Evolutionary conservation across 2,329 filamentous ascomycete species (phyloP).

Genomic region (Pseudogymnoascus sp.): DNA sequence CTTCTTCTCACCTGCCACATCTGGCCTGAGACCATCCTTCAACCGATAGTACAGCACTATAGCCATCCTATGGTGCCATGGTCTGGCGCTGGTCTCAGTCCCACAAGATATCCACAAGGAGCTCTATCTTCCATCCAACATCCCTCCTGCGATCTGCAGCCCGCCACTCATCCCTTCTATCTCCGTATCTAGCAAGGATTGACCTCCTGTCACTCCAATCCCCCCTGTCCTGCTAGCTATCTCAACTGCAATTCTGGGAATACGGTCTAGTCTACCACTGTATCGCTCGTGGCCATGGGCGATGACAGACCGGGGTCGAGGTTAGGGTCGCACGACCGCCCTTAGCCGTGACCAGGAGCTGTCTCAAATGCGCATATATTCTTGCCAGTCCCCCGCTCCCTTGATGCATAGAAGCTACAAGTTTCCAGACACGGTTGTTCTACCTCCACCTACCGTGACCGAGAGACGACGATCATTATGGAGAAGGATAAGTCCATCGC

Average conservation of each 20-base stretch:
- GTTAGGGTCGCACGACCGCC: constrained; percentile 1
- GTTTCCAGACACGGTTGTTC: constrained; percentile 3
- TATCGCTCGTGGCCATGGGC: background rate
- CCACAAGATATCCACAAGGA: background rate
- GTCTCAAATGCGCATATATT: constrained; percentile 5
- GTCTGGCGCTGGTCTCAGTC: background rate
- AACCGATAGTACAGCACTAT: constrained; percentile 2
- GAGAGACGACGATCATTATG: constrained; percentile 5
- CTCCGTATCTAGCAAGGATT: background rate
- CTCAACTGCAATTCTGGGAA: background rate
- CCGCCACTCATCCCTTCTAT: background rate
- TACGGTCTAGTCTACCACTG: background rate
- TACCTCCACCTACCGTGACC: background rate
- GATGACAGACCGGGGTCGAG: background rate
- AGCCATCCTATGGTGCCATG: constrained; percentile 1
- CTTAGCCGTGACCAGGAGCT: background rate
- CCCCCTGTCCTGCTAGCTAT: constrained; percentile 3
- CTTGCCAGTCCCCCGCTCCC: background rate
- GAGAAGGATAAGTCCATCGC: constrained; percentile 1
- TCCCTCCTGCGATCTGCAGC: background rate
- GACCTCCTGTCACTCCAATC: background rate
- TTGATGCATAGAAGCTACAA: constrained; percentile 5
- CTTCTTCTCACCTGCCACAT: background rate
- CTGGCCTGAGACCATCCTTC: background rate
- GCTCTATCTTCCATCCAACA: background rate